phyloP scores from a whole-genome alignment of 2,329 filamentous ascomycete species.

The Hypomyces rosellus region DNA sequence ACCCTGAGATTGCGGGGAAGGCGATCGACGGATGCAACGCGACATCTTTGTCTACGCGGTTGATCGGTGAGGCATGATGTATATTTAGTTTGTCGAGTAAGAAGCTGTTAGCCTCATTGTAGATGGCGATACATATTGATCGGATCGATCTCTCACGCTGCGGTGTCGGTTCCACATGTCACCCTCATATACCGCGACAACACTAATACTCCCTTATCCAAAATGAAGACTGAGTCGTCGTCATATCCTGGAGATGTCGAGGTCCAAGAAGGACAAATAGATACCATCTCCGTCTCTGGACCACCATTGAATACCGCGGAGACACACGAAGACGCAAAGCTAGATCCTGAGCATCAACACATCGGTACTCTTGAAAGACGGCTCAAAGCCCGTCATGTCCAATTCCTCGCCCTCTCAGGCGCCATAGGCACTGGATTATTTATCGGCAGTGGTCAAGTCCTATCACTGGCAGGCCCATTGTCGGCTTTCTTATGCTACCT shows the following conservation, averaged over 20 bases:
- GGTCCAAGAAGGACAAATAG: background rate
- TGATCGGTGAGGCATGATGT: too few species aligned
- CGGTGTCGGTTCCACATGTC: too few species aligned
- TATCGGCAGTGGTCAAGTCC: conserved; percentile 36
- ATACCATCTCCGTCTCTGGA: background rate
- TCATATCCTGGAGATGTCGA: background rate
- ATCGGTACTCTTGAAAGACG: conserved; percentile 30
- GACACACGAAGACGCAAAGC: background rate
- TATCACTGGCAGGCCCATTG: conserved; percentile 36
- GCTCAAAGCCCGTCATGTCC: conserved; percentile 36
- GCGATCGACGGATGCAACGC: too few species aligned
- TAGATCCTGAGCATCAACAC: conserved; percentile 19
- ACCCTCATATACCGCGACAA: too few species aligned
- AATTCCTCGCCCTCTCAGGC: conserved; percentile 36
- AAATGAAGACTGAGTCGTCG: background rate
- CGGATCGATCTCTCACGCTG: too few species aligned
- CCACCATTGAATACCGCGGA: background rate
- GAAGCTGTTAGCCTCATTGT: too few species aligned
- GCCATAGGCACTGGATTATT: conserved; percentile 40
- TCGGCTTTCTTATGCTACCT: conserved; percentile 36
- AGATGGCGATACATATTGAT: too few species aligned
- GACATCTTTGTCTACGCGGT: too few species aligned
- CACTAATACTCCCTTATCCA: background rate
- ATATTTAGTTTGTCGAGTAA: too few species aligned
- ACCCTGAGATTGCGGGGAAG: too few species aligned